Evolutionary conservation across 2,329 filamentous ascomycete species (phyloP).

Genomic region (Stachybotrys echinatus): DNA sequence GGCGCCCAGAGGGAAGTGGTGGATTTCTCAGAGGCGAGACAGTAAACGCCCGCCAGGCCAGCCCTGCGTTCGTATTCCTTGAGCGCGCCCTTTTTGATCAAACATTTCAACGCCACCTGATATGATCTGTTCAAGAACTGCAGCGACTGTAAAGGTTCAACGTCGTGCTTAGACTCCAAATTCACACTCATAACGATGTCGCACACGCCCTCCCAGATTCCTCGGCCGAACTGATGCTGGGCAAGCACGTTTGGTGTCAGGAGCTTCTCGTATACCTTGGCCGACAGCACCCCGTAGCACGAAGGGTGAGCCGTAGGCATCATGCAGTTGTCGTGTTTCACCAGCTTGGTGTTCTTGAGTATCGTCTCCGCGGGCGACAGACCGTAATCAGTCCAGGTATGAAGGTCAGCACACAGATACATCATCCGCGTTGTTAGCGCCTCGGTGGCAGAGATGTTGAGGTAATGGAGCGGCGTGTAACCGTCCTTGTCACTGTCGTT

Average conservation of each 20-base stretch:
- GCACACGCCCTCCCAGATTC: constrained; percentile 21
- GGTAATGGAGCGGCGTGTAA: constrained; percentile 13
- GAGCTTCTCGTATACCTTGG: constrained; percentile 9
- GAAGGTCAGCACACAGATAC: constrained; percentile 9
- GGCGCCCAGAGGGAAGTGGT: not conserved
- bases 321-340: not conserved
- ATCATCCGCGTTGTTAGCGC: constrained; percentile 17
- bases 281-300: constrained; percentile 11
- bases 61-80: not conserved
- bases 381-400: constrained; percentile 10
- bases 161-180: not conserved
- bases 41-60: not conserved
- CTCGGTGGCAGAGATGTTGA: constrained; percentile 17
- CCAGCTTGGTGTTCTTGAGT: constrained; percentile 17
- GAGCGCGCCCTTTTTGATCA: not conserved
- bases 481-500: constrained; percentile 8
- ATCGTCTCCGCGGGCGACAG: constrained; percentile 22
- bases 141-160: not conserved
- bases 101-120: not conserved
- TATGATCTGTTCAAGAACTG: not conserved
- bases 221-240: constrained; percentile 11
- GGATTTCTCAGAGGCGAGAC: not conserved
- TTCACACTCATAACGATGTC: constrained; percentile 1
- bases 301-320: constrained; percentile 16
- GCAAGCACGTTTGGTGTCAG: constrained; percentile 17